Evolutionary conservation across 345 rosid genomes (phyloP).

Genomic region (Salix caprea): DNA sequence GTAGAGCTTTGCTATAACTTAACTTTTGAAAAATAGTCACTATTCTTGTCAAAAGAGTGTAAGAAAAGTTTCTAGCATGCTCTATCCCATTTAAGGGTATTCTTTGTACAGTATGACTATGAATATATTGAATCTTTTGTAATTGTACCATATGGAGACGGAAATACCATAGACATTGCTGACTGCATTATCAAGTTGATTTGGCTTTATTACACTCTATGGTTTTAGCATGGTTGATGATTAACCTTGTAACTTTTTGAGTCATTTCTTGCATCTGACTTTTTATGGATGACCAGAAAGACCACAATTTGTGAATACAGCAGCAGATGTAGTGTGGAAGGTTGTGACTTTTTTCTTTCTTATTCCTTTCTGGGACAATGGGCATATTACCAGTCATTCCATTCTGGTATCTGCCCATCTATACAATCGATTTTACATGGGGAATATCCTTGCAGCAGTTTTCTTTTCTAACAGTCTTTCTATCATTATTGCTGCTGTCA

Average conservation of each 20-base stretch:
- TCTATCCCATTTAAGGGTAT: neutral
- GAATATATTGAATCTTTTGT: constrained; percentile 3
- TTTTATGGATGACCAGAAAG: neutral
- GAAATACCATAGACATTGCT: neutral
- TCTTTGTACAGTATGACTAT: constrained; percentile 8
- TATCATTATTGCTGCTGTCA: neutral
- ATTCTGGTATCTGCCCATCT: neutral
- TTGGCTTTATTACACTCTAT: neutral
- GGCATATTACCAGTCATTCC: neutral
- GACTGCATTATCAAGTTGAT: neutral
- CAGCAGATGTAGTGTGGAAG: neutral
- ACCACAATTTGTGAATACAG: neutral
- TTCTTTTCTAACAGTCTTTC: neutral
- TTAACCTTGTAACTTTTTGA: neutral
- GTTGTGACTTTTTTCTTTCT: neutral
- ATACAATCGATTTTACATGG: neutral
- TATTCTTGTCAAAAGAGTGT: neutral
- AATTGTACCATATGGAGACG: neutral
- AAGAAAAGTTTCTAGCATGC: constrained; percentile 4
- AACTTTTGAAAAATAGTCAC: constrained; percentile 5
- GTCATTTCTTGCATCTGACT: neutral
- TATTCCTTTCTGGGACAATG: neutral
- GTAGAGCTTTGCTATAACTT: neutral
- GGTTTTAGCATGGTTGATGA: neutral
- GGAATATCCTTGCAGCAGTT: neutral